A percentile compares a stretch with the other conserved stretches of the same genome.
phyloP scores from a whole-genome alignment of 108 stramenopile genomes.

The Nannochloropsis oceanica region DNA sequence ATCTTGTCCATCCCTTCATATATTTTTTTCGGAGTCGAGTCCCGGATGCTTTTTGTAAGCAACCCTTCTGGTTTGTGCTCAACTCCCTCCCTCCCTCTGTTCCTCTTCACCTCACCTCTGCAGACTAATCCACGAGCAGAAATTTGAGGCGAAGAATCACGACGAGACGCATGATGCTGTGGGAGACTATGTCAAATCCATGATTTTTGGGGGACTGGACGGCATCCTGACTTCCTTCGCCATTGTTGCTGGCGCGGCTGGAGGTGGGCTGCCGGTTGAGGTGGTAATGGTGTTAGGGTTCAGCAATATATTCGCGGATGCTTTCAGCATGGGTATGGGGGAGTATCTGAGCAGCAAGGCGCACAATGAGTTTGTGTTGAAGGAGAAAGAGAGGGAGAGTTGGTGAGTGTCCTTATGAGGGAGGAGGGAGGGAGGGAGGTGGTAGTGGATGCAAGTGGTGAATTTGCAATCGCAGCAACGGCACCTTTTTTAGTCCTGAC shows the following conservation, averaged over 20 bases:
- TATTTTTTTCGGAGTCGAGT: too few species aligned
- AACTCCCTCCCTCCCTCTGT: too few species aligned
- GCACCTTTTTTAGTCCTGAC: too few species aligned
- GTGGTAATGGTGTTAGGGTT: constrained; percentile 91
- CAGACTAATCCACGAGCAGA: background rate
- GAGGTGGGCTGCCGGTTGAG: constrained; percentile 54
- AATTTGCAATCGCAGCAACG: background rate
- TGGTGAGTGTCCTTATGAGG: constrained; percentile 48
- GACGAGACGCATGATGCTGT: background rate
- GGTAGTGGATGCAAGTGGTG: background rate
- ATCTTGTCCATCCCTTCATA: too few species aligned
- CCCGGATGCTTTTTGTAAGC: too few species aligned
- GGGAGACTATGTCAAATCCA: constrained; percentile 3
- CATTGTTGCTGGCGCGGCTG: constrained; percentile 90
- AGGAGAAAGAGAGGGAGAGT: constrained; percentile 66
- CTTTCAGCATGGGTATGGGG: constrained; percentile 91
- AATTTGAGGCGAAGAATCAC: background rate
- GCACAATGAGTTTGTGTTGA: constrained; percentile 79
- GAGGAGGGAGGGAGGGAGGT: background rate
- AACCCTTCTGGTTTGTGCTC: too few species aligned
- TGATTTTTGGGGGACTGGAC: constrained; percentile 94
- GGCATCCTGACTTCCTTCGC: constrained; percentile 94
- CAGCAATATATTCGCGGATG: constrained; percentile 88
- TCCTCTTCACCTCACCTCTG: too few species aligned
- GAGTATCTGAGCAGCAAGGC: constrained; percentile 92